These are phyloP conservation scores for Colletotrichum sansevieriae DNA, from an alignment of 2,329 filamentous ascomycete genomes.

Conservation along the genomic window DNA sequence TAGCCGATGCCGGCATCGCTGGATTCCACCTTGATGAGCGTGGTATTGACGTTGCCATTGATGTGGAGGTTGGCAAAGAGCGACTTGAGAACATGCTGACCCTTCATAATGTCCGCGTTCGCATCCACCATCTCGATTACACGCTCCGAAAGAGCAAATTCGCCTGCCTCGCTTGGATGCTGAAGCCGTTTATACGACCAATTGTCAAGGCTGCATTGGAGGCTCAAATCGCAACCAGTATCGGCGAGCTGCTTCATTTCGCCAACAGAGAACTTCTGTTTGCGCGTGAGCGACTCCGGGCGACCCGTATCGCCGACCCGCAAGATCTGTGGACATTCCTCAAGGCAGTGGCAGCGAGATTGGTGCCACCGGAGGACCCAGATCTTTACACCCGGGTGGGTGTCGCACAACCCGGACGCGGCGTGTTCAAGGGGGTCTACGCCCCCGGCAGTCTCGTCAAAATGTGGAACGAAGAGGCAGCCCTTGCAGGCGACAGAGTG, in stretches of 20 bases:
- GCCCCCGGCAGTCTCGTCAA: constrained; percentile 90
- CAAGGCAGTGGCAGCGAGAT: constrained; percentile 81
- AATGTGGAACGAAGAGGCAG: constrained; percentile 87
- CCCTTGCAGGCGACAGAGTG: constrained; percentile 77
- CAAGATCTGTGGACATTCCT: constrained; percentile 85
- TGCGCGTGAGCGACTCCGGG: constrained; percentile 86
- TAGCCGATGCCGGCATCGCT: constrained; percentile 87
- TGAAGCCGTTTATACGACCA: constrained; percentile 87
- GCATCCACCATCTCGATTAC: constrained; percentile 90
- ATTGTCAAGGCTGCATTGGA: constrained; percentile 85
- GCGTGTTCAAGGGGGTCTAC: constrained; percentile 85
- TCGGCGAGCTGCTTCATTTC: constrained; percentile 77
- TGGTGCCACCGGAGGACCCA: constrained; percentile 79
- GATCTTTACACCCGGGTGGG: constrained; percentile 83
- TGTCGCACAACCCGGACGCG: constrained; percentile 66
- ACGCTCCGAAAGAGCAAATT: constrained; percentile 80
- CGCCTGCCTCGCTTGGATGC: constrained; percentile 81
- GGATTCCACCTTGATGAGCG: constrained; percentile 88
- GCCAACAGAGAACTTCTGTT: constrained; percentile 89
- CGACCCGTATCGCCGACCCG: constrained; percentile 85
- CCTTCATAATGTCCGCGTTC: constrained; percentile 80
- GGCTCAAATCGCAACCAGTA: constrained; percentile 78
- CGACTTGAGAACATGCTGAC: constrained; percentile 84
- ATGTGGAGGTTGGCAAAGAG: constrained; percentile 85
- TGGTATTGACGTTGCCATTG: constrained; percentile 87